Conservation (phyloP, 805 yeast genomes). For the Priceomyces haplophilus region DNA sequence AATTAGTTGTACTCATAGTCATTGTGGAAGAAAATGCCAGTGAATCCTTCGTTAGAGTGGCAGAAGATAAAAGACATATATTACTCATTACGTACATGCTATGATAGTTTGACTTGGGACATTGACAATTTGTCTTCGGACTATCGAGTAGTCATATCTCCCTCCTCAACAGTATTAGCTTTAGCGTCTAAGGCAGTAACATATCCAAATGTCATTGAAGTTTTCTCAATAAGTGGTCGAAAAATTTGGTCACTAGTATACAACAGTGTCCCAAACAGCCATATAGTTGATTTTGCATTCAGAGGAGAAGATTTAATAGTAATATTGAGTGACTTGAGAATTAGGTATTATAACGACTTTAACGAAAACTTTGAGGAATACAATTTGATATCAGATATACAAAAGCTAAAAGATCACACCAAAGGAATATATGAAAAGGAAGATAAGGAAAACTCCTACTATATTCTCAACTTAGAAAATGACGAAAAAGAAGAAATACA, state of each 20-base stretch:
- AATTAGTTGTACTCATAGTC: too few species aligned
- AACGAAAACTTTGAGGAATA: slow-evolving; percentile 64
- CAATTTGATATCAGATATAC: slow-evolving; percentile 19
- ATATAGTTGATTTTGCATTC: slow-evolving; percentile 52
- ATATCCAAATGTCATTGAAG: slow-evolving; percentile 35
- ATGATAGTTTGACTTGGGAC: slow-evolving; percentile 50
- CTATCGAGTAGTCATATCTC: slow-evolving; percentile 47
- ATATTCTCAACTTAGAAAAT: slow-evolving; percentile 33
- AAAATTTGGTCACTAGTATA: slow-evolving; percentile 37
- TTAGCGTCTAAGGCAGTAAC: slow-evolving; percentile 36
- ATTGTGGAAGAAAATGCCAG: slow-evolving; percentile 13
- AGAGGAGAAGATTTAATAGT: slow-evolving; percentile 53
- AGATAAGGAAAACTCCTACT: neutral
- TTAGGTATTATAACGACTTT: slow-evolving; percentile 61
- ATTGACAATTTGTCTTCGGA: slow-evolving; percentile 35
- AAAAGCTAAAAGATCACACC: slow-evolving; percentile 23
- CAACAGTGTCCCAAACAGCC: slow-evolving; percentile 46
- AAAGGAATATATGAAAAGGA: slow-evolving; percentile 21
- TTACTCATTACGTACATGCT: slow-evolving; percentile 61
- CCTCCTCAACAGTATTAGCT: slow-evolving; percentile 56
- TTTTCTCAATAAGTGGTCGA: slow-evolving; percentile 34
- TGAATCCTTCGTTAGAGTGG: slow-evolving; percentile 61
- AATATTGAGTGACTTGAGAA: slow-evolving; percentile 49
- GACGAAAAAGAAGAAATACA: slow-evolving; percentile 28
- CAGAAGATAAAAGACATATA: slow-evolving; percentile 70